phyloP scores from a whole-genome alignment of 2,329 filamentous ascomycete species.

The Cladosporium velox region DNA sequence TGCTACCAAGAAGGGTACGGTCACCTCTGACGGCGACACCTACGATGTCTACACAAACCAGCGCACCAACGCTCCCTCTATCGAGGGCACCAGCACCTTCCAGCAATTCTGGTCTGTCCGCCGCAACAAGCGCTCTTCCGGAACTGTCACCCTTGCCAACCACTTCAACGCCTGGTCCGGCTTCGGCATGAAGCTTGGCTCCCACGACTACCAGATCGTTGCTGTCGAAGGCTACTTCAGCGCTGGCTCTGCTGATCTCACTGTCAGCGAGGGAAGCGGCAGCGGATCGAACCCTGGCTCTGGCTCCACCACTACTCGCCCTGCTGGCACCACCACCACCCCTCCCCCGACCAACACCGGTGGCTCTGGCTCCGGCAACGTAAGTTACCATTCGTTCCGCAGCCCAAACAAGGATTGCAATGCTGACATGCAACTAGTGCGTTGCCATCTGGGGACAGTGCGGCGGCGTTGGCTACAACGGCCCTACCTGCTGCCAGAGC shows the following conservation, averaged over 20 bases:
- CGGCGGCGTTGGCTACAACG: conserved; percentile 25
- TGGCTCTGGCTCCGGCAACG: conserved; percentile 10
- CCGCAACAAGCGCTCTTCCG: conserved; percentile 35
- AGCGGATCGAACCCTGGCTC: not conserved
- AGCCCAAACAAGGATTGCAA: not conserved
- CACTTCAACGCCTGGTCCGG: conserved; percentile 34
- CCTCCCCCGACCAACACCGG: not conserved
- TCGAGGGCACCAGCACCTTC: conserved; percentile 45
- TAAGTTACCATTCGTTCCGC: not conserved
- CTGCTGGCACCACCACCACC: conserved; percentile 9
- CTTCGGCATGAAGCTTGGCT: conserved; percentile 31
- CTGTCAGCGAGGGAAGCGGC: conserved; percentile 30
- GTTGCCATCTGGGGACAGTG: conserved; percentile 20
- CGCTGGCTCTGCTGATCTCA: conserved; percentile 42
- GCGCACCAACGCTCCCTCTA: conserved; percentile 44
- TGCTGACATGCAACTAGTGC: conserved; percentile 1
- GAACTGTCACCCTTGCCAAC: conserved; percentile 32
- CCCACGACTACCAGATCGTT: conserved; percentile 46
- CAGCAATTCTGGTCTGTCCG: conserved; percentile 48
- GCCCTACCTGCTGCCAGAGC: conserved; percentile 29
- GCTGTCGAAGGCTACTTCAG: conserved; percentile 48
- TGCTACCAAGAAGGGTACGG: conserved; percentile 52
- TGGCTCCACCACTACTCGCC: conserved; percentile 6
- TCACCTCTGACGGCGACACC: conserved; percentile 54
- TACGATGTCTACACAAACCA: conserved; percentile 56